Evolutionary conservation across 2,329 filamentous ascomycete species (phyloP).

Genomic region (Fusarium tuaranense): DNA sequence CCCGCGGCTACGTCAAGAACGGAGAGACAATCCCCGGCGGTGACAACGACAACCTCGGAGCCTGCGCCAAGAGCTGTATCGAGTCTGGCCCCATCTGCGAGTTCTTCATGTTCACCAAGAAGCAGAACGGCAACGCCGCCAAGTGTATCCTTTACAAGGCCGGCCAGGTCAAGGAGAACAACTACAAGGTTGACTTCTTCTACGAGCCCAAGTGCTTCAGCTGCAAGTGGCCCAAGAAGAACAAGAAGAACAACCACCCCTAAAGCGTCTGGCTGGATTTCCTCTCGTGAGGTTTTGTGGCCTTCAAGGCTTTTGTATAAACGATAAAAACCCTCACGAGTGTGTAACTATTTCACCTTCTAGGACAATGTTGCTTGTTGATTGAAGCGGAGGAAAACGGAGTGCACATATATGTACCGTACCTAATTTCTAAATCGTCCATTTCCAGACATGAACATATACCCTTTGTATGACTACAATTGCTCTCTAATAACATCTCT

Average conservation of each 20-base stretch:
- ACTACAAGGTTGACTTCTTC: constrained; percentile 6
- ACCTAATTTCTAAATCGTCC: constrained; percentile 30
- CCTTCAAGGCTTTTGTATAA: not conserved
- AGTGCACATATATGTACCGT: constrained; percentile 23
- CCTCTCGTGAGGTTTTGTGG: not conserved
- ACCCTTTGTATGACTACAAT: constrained; percentile 22
- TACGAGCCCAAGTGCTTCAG: constrained; percentile 31
- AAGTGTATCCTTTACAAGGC: constrained; percentile 31
- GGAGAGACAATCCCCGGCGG: constrained; percentile 7
- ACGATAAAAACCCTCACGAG: not conserved
- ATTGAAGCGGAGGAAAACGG: not conserved
- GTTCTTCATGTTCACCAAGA: constrained; percentile 26
- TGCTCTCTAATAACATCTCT: not conserved
- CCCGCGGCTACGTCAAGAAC: constrained; percentile 17
- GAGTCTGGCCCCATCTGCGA: constrained; percentile 13
- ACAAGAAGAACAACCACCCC: not conserved
- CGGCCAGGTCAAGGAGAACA: constrained; percentile 15
- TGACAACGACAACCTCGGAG: constrained; percentile 25
- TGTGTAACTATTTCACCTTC: constrained; percentile 21
- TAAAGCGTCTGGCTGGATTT: too few relatives aligned
- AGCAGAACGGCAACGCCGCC: not conserved
- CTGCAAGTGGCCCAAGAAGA: constrained; percentile 9
- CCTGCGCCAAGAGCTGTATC: constrained; percentile 37
- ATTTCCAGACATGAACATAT: constrained; percentile 30
- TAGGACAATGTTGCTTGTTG: constrained; percentile 15